phyloP scores from a whole-genome alignment of 257 asterid genomes.

The Solanum habrochaites region DNA sequence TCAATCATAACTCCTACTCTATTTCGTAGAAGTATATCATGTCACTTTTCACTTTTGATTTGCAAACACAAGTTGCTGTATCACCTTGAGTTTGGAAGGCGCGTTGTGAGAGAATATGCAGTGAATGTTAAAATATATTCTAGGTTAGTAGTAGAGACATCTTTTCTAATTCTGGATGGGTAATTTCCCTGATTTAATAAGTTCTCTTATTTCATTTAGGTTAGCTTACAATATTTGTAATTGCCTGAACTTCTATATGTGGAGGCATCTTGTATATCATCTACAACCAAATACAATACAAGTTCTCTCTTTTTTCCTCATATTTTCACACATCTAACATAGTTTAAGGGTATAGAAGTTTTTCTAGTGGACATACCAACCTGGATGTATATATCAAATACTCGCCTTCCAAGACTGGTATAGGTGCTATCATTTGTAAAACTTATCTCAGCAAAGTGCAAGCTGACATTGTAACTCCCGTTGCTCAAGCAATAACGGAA shows the following conservation, averaged over 20 bases:
- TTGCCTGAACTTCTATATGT: background rate
- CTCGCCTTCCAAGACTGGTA: slow-evolving; percentile 62
- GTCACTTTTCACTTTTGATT: background rate
- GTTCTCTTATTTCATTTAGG: background rate
- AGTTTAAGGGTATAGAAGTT: background rate
- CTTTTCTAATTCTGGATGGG: background rate
- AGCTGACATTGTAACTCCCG: slow-evolving; percentile 61
- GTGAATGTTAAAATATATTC: background rate
- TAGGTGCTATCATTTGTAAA: slow-evolving; percentile 56
- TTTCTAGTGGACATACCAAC: slow-evolving; percentile 13
- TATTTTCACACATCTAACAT: background rate
- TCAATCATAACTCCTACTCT: background rate
- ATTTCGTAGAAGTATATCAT: background rate
- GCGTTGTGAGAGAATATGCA: background rate
- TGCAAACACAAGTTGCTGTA: background rate
- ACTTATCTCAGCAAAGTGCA: slow-evolving; percentile 66
- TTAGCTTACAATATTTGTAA: background rate
- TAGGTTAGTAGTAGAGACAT: background rate
- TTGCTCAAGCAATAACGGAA: slow-evolving; percentile 77
- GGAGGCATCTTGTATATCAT: background rate
- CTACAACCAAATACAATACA: background rate
- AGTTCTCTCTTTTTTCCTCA: background rate
- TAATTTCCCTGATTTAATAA: background rate
- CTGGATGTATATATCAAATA: slow-evolving; percentile 75
- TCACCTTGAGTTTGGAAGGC: background rate